Conservation (phyloP, 768 basidiomycete genomes). For the Suillus subalutaceus region DNA sequence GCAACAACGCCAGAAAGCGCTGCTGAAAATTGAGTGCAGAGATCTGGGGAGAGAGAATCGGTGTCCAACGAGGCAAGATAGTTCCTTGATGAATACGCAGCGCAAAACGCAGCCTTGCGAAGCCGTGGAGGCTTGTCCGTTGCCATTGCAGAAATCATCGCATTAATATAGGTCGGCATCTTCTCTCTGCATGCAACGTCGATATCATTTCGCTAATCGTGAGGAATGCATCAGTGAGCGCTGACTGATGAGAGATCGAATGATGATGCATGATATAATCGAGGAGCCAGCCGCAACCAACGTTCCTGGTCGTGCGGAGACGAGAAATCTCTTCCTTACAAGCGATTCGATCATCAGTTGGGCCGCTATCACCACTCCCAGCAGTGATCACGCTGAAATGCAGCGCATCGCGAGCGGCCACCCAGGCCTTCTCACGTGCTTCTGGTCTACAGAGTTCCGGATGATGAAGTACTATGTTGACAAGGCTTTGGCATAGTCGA, state of each 20-base stretch:
- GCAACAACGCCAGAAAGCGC: background rate
- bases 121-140: conserved; percentile 7
- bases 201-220: conserved; percentile 12
- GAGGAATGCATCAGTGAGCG: conserved; percentile 14
- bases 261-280: conserved; percentile 14
- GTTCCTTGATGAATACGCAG: conserved; percentile 9
- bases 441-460: conserved; percentile 4
- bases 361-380: background rate
- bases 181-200: conserved; percentile 1
- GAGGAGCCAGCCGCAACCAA: conserved; percentile 11
- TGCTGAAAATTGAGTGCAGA: conserved; percentile 2
- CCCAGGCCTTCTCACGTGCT: conserved; percentile 5
- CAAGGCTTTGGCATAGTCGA: conserved; percentile 7
- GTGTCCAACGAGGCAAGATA: conserved; percentile 8
- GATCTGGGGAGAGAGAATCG: background rate
- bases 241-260: conserved; percentile 4
- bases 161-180: conserved; percentile 2
- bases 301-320: background rate
- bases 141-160: conserved; percentile 11
- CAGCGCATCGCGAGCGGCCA: conserved; percentile 10
- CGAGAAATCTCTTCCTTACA: conserved; percentile 6
- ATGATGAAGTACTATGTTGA: conserved; percentile 6
- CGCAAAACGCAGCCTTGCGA: conserved; percentile 12
- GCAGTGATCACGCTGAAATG: conserved; percentile 11
- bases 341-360: background rate